These are phyloP conservation scores for Tricholoma bakamatsutake DNA, from an alignment of 768 basidiomycete genomes.

Conservation along the genomic window DNA sequence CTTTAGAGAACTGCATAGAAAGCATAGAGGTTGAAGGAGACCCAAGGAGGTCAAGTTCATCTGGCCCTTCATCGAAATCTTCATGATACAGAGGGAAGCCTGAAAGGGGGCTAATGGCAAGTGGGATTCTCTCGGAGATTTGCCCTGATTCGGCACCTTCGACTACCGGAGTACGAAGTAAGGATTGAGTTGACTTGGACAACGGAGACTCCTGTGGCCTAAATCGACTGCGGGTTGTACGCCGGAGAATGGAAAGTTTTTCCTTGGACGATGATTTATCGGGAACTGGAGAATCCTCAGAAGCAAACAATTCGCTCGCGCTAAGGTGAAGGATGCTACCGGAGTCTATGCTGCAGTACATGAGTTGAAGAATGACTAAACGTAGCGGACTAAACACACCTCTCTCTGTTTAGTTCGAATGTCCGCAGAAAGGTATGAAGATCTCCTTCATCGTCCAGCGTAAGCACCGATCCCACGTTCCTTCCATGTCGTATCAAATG, in stretches of 20 bases:
- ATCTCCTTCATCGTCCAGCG: slow-evolving; percentile 32
- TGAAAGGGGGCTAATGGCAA: neutral
- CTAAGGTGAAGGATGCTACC: slow-evolving; percentile 34
- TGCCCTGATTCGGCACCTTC: neutral
- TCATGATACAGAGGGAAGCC: slow-evolving; percentile 7
- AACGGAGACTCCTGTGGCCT: slow-evolving; percentile 7
- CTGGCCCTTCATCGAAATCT: slow-evolving; percentile 24
- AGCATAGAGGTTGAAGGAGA: slow-evolving; percentile 16
- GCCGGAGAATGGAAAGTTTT: neutral
- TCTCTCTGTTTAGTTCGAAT: slow-evolving; percentile 48
- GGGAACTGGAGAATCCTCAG: neutral
- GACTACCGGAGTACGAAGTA: neutral
- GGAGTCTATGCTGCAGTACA: slow-evolving; percentile 30
- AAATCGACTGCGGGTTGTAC: neutral
- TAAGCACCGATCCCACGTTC: slow-evolving; percentile 34
- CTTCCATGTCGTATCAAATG: slow-evolving; percentile 53
- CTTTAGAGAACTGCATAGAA: neutral
- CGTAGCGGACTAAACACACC: slow-evolving; percentile 24
- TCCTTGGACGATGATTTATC: neutral
- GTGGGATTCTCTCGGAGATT: neutral
- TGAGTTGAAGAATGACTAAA: slow-evolving; percentile 4
- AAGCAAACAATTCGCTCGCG: slow-evolving; percentile 18
- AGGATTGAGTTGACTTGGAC: slow-evolving; percentile 5
- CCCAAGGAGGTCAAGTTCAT: slow-evolving; percentile 38
- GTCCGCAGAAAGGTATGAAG: slow-evolving; percentile 48